Evolutionary conservation across 768 basidiomycete species (phyloP).

Genomic region (Boletus rubescentipes): DNA sequence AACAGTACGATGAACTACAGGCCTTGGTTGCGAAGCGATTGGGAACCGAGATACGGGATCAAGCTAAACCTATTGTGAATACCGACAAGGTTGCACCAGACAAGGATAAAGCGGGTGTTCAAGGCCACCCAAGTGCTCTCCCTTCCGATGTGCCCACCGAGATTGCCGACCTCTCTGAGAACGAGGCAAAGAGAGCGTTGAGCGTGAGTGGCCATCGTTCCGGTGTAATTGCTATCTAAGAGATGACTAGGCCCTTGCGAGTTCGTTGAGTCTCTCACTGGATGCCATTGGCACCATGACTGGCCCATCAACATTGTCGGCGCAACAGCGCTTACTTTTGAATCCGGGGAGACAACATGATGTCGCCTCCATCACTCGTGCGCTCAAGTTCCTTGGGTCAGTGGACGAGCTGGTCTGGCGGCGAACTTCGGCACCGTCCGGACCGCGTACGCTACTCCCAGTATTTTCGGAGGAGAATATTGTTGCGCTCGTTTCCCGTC

Average conservation of each 20-base stretch:
- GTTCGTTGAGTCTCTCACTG: slow-evolving; percentile 15
- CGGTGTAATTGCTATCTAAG: not conserved
- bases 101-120: not conserved
- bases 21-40: slow-evolving; percentile 16
- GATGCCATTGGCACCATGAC: not conserved
- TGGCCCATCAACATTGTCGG: not conserved
- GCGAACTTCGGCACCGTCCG: slow-evolving; percentile 11
- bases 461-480: slow-evolving; percentile 28
- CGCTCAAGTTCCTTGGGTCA: slow-evolving; percentile 25
- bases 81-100: not conserved
- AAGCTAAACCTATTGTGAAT: not conserved
- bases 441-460: slow-evolving; percentile 8
- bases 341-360: slow-evolving; percentile 11
- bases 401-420: slow-evolving; percentile 33
- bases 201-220: slow-evolving; percentile 14
- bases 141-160: slow-evolving; percentile 8
- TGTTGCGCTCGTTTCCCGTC: slow-evolving; percentile 22
- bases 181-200: slow-evolving; percentile 21
- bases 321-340: not conserved
- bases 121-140: not conserved
- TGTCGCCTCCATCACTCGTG: slow-evolving; percentile 19
- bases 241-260: slow-evolving; percentile 9
- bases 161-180: slow-evolving; percentile 22
- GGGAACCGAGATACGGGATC: slow-evolving; percentile 3
- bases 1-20: slow-evolving; percentile 26